Conservation (phyloP, 192 early-diverging fungal genomes). For the Backusella psychrophila region DNA sequence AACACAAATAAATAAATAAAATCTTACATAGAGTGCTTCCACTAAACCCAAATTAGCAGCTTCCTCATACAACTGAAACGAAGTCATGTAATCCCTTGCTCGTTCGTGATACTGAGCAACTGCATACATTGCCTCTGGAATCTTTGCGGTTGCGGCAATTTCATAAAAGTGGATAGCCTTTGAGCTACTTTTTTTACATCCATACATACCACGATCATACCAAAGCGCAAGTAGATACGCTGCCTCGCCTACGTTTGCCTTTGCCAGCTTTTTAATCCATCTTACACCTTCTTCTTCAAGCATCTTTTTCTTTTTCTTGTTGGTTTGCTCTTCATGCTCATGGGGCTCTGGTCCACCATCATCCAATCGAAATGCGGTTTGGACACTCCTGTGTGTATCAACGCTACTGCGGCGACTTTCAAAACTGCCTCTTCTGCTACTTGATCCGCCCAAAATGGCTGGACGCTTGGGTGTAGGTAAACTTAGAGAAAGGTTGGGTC, state of each 20-base stretch:
- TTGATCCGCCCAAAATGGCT: not conserved
- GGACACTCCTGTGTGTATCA: not conserved
- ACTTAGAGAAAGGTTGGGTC: slow-evolving; percentile 2
- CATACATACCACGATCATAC: slow-evolving; percentile 65
- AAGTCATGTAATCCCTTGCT: slow-evolving; percentile 46
- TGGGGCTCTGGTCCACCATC: not conserved
- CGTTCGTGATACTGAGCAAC: slow-evolving; percentile 63
- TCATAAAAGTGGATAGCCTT: slow-evolving; percentile 66
- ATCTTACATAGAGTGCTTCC: slow-evolving; percentile 60
- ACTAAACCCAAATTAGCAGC: slow-evolving; percentile 68
- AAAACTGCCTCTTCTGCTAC: not conserved
- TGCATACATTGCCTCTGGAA: slow-evolving; percentile 63
- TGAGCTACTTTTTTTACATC: slow-evolving; percentile 46
- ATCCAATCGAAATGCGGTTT: not conserved
- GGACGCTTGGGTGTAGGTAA: not conserved
- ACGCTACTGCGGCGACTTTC: slow-evolving; percentile 8
- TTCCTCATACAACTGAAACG: slow-evolving; percentile 44
- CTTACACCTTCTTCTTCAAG: slow-evolving; percentile 59
- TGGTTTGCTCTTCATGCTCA: not conserved
- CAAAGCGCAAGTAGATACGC: slow-evolving; percentile 68
- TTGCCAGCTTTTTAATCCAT: slow-evolving; percentile 69
- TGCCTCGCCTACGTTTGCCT: slow-evolving; percentile 66
- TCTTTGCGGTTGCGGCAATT: slow-evolving; percentile 61
- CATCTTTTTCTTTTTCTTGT: slow-evolving; percentile 14
- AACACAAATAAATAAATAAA: not conserved